Base-by-base conservation (phyloP, 179 eudicot species). In the Silene noctiflora region DNA sequence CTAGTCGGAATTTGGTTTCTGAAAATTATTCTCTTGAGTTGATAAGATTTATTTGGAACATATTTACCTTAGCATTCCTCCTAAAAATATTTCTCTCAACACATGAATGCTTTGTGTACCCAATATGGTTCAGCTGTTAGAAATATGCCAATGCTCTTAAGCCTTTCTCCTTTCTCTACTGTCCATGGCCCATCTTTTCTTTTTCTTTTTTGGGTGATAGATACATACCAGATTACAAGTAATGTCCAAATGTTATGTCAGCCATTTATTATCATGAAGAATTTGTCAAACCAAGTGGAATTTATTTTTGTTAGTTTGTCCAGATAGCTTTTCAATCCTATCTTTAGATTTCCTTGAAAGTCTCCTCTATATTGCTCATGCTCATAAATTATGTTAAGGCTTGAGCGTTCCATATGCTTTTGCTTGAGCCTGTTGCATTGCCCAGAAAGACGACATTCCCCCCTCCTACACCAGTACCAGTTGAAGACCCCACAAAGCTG, bases 391-490 rank as follows among this genome's bases (percentile, higher is more conserved):
- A 74, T 66, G 19, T 11, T 55, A 46, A 24, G 35, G 60, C 76
- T 76, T 48, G 72, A 61, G 71, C 75, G 60, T 29, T 73, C 82
- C 44, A 69, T 68, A 19, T 35, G 69, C 65, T 77, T 77, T 75
- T 65, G 73, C 74, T 66, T 56, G 75, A 77, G 73, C 77, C 63
- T 70, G 64, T 76, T 60, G 78, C 84, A 56, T 64, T 70, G 22
- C 76, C 61, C 81, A 81, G 83, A 85, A 77, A 85, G 86, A 80
- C 78, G 88, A 71, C 76, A 80, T 67, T 25, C 60, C 85, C 89
- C 90, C 91, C 93, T 89, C 89, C 89, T 76, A 80, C 88, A 80
- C 86, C 88, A 82, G 90, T 86, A 89, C 91, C 90, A 85, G 91
- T 87, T 86, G 91, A 85, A 84, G 87, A 82, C 87, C 75, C 80